Base-by-base conservation (phyloP, 805 yeast genomes). In the Hanseniaspora taiwanica region DNA sequence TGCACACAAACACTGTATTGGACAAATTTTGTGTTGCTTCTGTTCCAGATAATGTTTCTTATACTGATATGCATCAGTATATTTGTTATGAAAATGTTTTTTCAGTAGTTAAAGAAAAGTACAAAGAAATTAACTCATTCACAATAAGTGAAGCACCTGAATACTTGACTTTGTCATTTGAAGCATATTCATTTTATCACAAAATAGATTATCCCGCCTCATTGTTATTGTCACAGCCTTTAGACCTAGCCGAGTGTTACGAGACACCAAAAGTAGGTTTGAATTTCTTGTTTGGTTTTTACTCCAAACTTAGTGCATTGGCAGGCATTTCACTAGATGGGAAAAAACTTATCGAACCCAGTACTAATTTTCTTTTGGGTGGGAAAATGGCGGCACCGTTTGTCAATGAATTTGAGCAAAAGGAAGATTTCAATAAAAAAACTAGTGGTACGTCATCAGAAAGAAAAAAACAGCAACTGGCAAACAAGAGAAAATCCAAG, bases 141-240 rank as follows among this genome's bases (percentile, higher is more conserved):
- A 51, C 55, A 1, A 50, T 48, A 10, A 56, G 48, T 38, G 59
- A 56, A 43, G 27, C 57, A 42, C 60, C 61, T 1, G 60, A 56
- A 37, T 56, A 50, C 46, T 44, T 58, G 35, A 47, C 58, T 1
- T 34, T 58, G 18, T 55, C 60, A 13, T 58, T 56, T 46, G 63
- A 58, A 45, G 48, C 59, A n/a, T 58, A 58, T 41, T 58, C 59
- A 42, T 58, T 57, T 40, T 55, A 53, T 35, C 59, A 58, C 29
- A 48, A 54, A 27, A 48, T 55, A 27, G 61, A 55, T 38, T 57
- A 47, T 44, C 63, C 63, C 2, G 57, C 57, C 2, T 53, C 57
- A 27, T 44, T 58, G 6, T 40, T 58, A 21, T 42, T 58, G 10
- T 45, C 49, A 16, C 62, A 57, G 40, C 55, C 59, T 2, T 45